These are phyloP conservation scores for Phaseolus coccineus DNA, from an alignment of 331 rosid genomes.

Conservation along the genomic window DNA sequence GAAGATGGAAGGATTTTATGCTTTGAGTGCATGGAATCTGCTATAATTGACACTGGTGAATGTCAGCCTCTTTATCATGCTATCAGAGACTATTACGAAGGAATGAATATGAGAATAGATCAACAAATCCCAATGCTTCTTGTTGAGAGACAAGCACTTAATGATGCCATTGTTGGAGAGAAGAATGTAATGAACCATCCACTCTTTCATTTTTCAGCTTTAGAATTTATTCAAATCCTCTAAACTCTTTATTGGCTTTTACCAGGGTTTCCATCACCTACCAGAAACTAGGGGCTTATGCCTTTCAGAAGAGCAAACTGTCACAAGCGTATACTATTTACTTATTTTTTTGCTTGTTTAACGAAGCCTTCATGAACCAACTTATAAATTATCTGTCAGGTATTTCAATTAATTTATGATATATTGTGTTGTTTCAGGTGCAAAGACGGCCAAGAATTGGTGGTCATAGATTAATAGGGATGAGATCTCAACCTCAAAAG, in stretches of 20 bases:
- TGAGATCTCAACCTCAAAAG: constrained; percentile 82
- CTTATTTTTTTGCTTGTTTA: not conserved
- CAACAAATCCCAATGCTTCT: constrained; percentile 99
- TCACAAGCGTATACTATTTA: constrained; percentile 70
- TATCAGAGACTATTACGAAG: constrained; percentile 94
- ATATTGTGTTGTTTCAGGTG: constrained; percentile 57
- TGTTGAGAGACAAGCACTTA: constrained; percentile 95
- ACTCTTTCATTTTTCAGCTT: constrained; percentile 21
- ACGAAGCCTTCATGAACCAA: constrained; percentile 1
- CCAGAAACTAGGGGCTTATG: constrained; percentile 98
- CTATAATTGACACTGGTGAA: constrained; percentile 95
- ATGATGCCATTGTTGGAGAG: constrained; percentile 95
- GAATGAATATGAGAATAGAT: constrained; percentile 89
- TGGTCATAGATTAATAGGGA: constrained; percentile 68
- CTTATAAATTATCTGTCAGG: constrained; percentile 12
- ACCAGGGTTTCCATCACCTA: constrained; percentile 92
- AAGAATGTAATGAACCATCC: constrained; percentile 65
- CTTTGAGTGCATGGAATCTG: constrained; percentile 95
- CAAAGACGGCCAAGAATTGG: constrained; percentile 72
- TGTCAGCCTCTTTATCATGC: constrained; percentile 97
- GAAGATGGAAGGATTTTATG: constrained; percentile 93
- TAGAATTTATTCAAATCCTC: constrained; percentile 43
- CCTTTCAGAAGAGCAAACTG: constrained; percentile 94
- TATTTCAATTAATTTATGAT: constrained; percentile 27
- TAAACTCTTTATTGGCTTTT: constrained; percentile 41